Evolutionary conservation across 495 filamentous ascomycete species (phyloP).

Genomic region (Penicillium tannophilum): DNA sequence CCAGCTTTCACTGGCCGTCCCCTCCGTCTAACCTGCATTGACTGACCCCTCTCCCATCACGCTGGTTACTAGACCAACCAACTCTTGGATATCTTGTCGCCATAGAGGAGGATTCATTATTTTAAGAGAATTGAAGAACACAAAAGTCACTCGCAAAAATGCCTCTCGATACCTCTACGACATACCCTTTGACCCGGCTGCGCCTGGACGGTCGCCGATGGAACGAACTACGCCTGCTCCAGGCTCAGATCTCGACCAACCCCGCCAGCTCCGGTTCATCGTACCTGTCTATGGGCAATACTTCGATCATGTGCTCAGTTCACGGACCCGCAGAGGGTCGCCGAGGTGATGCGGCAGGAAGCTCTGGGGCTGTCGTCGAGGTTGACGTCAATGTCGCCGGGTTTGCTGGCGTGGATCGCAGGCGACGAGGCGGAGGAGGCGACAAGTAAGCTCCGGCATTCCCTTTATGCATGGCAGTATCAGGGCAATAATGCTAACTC

Average conservation of each 20-base stretch:
- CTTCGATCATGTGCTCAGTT: slow-evolving; percentile 91
- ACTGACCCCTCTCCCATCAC: not conserved
- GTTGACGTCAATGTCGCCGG: slow-evolving; percentile 86
- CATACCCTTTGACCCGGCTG: slow-evolving; percentile 79
- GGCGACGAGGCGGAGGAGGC: slow-evolving; percentile 62
- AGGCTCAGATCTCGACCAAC: slow-evolving; percentile 89
- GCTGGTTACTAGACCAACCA: not conserved
- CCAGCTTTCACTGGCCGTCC: not conserved
- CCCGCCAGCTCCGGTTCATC: slow-evolving; percentile 85
- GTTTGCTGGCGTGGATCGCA: slow-evolving; percentile 85
- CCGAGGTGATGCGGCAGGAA: slow-evolving; percentile 48
- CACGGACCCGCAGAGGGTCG: slow-evolving; percentile 75
- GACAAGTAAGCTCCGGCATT: slow-evolving; percentile 65
- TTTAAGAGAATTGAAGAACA: not conserved
- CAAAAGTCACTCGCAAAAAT: slow-evolving; percentile 46
- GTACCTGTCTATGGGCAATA: slow-evolving; percentile 95
- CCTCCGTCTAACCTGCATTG: not conserved
- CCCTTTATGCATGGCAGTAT: not conserved
- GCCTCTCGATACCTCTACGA: slow-evolving; percentile 86
- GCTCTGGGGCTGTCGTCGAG: slow-evolving; percentile 62
- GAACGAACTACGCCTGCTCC: slow-evolving; percentile 93
- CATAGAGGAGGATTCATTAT: not conserved
- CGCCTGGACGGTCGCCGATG: slow-evolving; percentile 93
- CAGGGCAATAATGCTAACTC: slow-evolving; percentile 18
- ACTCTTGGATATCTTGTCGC: not conserved